Base-by-base conservation (phyloP, 768 basidiomycete species). In the Amanita rimosa region DNA sequence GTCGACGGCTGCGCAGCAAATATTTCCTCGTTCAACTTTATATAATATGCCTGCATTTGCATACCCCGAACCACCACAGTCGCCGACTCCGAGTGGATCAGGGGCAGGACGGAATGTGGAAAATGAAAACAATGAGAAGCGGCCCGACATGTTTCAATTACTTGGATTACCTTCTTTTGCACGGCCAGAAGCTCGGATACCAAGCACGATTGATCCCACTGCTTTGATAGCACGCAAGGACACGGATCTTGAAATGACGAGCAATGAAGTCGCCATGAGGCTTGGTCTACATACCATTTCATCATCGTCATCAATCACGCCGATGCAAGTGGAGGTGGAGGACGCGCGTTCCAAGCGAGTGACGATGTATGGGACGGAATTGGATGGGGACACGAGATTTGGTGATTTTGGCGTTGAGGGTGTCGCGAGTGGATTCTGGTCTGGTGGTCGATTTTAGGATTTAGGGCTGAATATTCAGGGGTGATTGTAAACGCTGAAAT, bases 311-410 rank as follows among this genome's bases (percentile, higher is more conserved):
- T 57, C 58, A 22, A 53, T 55, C 16, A 60, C 60, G 47, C 26
- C 52, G 16, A 52, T 44, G 19, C 24, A 56, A 46, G 9, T 43
- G 33, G 48, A 49, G 6, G 36, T 48, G 16, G 46, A 50, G n/a
- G 66, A 64, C 22, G 68, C 61, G 13, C 69, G 69, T 21, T 68
- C 72, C 3, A 70, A 74, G 54, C 78, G 75, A 58, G 75, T 79
- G 51, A 89, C 86, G 4, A 85, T 89, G 81, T 89, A 87, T 61
- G 86, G 86, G 6, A 89, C 86, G 0, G 86, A 89, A 63, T 64
- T 87, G 37, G 85, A 86, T n/a, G 69, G 68, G 27, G 85, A 89
- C 58, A 81, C 82, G n/a, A 76, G 86, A 44, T 90, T 90, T 59
- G 86, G 86, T 4, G 86, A 89, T 64, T 89, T 88, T 59, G 86